Conservation (phyloP, 306 rosid genomes). For the Argentina anserina region DNA sequence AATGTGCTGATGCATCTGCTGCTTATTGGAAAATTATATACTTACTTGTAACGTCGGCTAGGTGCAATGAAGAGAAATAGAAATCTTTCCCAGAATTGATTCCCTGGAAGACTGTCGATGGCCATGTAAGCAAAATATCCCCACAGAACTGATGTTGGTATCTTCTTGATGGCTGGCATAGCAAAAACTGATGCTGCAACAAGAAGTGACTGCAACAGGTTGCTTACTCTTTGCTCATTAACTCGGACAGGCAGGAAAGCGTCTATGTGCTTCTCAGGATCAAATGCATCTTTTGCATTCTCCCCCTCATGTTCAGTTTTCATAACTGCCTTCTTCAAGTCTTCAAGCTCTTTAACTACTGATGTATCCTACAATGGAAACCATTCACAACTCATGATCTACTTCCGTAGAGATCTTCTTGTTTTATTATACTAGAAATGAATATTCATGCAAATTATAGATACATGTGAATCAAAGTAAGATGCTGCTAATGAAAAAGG, state of each 20-base stretch:
- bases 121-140: conserved; percentile 94
- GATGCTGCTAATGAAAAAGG: background rate
- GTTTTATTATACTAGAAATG: background rate
- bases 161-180: conserved; percentile 63
- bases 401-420: background rate
- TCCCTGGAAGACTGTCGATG: conserved; percentile 91
- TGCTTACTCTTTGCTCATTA: conserved; percentile 89
- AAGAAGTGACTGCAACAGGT: conserved; percentile 68
- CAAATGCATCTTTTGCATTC: conserved; percentile 39
- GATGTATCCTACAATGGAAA: conserved; percentile 40
- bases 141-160: conserved; percentile 89
- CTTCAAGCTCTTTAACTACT: conserved; percentile 62
- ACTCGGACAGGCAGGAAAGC: conserved; percentile 70
- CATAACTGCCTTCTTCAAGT: conserved; percentile 68
- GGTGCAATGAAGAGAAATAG: conserved; percentile 64
- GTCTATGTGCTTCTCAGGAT: conserved; percentile 80
- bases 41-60: conserved; percentile 69
- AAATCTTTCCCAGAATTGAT: conserved; percentile 84
- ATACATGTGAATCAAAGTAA: background rate
- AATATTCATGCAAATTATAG: background rate
- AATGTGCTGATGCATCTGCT: conserved; percentile 3
- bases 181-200: conserved; percentile 75
- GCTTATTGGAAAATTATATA: conserved; percentile 1
- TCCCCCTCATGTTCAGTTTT: conserved; percentile 39
- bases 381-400: conserved; percentile 13